Evolutionary conservation across 2,329 filamentous ascomycete species (phyloP).

Genomic region (Plectosphaerella cucumerina): DNA sequence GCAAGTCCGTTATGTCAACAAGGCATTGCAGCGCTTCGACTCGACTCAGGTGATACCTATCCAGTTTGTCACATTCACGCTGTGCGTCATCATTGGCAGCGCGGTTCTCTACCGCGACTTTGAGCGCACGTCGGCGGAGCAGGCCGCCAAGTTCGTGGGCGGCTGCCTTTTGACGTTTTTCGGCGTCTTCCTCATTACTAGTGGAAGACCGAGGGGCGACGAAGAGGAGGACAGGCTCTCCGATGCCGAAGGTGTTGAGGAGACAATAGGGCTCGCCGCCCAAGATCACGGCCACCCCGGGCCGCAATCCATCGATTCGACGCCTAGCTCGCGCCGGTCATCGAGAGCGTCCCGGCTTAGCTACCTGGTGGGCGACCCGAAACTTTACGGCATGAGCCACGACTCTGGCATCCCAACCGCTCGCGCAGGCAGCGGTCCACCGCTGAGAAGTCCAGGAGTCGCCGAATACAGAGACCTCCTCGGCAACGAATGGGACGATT

Average conservation of each 20-base stretch:
- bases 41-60: slow-evolving; percentile 97
- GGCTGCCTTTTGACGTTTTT: slow-evolving; percentile 91
- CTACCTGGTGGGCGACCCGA: slow-evolving; percentile 33
- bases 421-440: slow-evolving; percentile 24
- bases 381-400: slow-evolving; percentile 28
- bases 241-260: slow-evolving; percentile 57
- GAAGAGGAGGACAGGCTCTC: slow-evolving; percentile 54
- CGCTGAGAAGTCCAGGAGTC: slow-evolving; percentile 25
- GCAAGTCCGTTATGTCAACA: slow-evolving; percentile 97
- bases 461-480: slow-evolving; percentile 34
- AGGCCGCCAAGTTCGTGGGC: slow-evolving; percentile 79
- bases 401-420: slow-evolving; percentile 30
- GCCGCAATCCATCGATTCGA: slow-evolving; percentile 21
- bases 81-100: slow-evolving; percentile 92
- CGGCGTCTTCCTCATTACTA: slow-evolving; percentile 96
- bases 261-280: slow-evolving; percentile 55
- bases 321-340: slow-evolving; percentile 39
- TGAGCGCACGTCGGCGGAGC: slow-evolving; percentile 69
- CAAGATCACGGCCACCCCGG: slow-evolving; percentile 44
- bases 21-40: slow-evolving; percentile 81
- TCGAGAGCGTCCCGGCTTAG: slow-evolving; percentile 43
- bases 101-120: slow-evolving; percentile 94
- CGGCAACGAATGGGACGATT: slow-evolving; percentile 39
- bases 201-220: slow-evolving; percentile 60
- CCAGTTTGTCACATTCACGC: slow-evolving; percentile 94